phyloP scores from a whole-genome alignment of 1,284 basidiomycete species.

The Ustilago shanxiensis region DNA sequence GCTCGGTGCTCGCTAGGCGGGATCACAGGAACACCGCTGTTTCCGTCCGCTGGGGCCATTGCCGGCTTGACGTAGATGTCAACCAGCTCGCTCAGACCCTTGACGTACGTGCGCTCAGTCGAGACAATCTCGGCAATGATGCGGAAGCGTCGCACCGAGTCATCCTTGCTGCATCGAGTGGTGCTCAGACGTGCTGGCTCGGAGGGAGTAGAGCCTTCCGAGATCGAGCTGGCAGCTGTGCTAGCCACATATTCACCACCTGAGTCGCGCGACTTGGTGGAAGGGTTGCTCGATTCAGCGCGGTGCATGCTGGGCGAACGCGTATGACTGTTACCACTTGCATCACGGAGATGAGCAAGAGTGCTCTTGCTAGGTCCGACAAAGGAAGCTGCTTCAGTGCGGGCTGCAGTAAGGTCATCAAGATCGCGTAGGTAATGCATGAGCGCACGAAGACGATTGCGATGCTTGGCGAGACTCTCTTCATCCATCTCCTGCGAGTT shows the following conservation, averaged over 20 bases:
- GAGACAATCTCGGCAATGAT: constrained; percentile 73
- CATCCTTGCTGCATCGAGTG: constrained; percentile 59
- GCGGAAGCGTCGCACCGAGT: constrained; percentile 64
- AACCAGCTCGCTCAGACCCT: constrained; percentile 88
- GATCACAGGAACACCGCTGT: constrained; percentile 79
- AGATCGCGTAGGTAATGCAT: constrained; percentile 96
- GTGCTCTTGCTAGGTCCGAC: constrained; percentile 38
- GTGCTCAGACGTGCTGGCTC: constrained; percentile 30
- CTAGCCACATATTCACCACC: constrained; percentile 34
- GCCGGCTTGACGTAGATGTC: constrained; percentile 95
- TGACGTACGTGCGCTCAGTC: constrained; percentile 95
- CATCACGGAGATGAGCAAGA: constrained; percentile 30
- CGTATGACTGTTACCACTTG: constrained; percentile 16
- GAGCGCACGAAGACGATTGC: constrained; percentile 83
- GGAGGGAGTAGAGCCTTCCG: constrained; percentile 16
- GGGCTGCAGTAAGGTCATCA: constrained; percentile 78
- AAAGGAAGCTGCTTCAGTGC: constrained; percentile 27
- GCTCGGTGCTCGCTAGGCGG: constrained; percentile 87
- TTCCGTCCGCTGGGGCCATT: constrained; percentile 74
- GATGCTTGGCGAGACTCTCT: constrained; percentile 71
- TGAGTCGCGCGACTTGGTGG: constrained; percentile 43
- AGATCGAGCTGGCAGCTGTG: constrained; percentile 40
- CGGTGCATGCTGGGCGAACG: constrained; percentile 39
- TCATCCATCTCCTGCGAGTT: constrained; percentile 34
- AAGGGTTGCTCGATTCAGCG: constrained; percentile 47